A percentile compares a stretch with the other conserved stretches of the same genome.
Conservation (phyloP, 2,329 filamentous ascomycete species). For the Ceratocystis smalleyi region DNA sequence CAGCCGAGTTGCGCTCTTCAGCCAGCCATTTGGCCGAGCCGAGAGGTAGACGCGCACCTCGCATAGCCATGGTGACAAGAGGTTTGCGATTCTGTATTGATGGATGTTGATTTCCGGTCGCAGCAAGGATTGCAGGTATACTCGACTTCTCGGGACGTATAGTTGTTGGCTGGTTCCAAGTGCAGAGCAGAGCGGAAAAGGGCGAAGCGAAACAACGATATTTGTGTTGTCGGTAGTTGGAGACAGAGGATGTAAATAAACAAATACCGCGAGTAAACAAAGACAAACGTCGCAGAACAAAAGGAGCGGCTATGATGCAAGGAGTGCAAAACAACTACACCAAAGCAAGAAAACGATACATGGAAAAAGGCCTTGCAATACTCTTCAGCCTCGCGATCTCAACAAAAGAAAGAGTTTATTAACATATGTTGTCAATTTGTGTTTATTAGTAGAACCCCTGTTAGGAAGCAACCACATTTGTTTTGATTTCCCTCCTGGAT, state of each 20-base stretch:
- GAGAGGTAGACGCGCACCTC: constrained; percentile 49
- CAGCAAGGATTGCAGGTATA: no score
- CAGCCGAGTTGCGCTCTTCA: constrained; percentile 65
- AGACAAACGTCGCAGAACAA: no score
- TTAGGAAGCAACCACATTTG: constrained; percentile 10
- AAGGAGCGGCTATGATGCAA: neutral
- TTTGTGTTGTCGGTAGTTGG: neutral
- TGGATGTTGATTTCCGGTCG: no score
- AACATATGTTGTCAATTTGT: no score
- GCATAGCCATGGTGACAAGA: constrained; percentile 26
- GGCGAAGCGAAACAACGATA: no score
- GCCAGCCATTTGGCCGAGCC: constrained; percentile 75
- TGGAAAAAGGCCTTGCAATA: neutral
- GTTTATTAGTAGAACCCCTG: neutral
- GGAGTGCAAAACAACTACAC: neutral
- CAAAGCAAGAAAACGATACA: neutral
- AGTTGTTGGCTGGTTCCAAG: no score
- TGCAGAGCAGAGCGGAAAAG: no score
- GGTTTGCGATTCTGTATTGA: constrained; percentile 6
- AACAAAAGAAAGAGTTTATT: no score
- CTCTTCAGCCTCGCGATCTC: no score
- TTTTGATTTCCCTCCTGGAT: constrained; percentile 15
- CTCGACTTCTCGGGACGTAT: no score
- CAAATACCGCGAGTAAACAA: constrained; percentile 1
- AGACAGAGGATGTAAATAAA: constrained; percentile 2